phyloP scores from a whole-genome alignment of 768 basidiomycete genomes.

The Naganishia vaughanmartiniae region DNA sequence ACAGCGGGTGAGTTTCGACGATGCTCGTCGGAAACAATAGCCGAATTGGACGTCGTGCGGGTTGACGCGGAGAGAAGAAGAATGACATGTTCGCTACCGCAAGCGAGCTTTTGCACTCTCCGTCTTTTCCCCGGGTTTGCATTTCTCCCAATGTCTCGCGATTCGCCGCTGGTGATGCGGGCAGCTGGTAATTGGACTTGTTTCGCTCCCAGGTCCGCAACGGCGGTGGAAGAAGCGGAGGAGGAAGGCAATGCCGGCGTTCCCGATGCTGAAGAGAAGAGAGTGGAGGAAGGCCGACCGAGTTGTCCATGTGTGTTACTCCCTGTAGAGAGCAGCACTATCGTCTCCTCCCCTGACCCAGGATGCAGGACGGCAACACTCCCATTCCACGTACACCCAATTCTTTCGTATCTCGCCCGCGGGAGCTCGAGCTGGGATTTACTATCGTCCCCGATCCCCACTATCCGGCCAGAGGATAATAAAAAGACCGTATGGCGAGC shows the following conservation, averaged over 20 bases:
- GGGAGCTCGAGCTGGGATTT: conserved; percentile 22
- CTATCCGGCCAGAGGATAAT: conserved; percentile 56
- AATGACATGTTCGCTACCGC: conserved; percentile 84
- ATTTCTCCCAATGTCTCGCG: not conserved
- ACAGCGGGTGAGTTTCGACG: too few relatives aligned
- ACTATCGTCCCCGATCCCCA: conserved; percentile 57
- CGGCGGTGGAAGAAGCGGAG: not conserved
- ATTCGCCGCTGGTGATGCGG: not conserved
- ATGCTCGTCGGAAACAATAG: too few relatives aligned
- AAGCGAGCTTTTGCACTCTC: conserved; percentile 55
- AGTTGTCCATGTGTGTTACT: conserved; percentile 45
- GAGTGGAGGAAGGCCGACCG: conserved; percentile 21
- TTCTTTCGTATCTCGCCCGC: conserved; percentile 33
- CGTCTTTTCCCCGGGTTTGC: not conserved
- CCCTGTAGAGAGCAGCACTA: conserved; percentile 35
- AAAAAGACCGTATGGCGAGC: conserved; percentile 60
- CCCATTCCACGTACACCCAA: conserved; percentile 77
- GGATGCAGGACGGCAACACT: conserved; percentile 54
- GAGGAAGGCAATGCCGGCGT: not conserved
- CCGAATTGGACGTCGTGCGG: too few relatives aligned
- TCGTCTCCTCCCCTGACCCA: not conserved
- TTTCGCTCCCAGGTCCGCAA: not conserved
- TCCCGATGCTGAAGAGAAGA: too few relatives aligned
- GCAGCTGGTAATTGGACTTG: not conserved
- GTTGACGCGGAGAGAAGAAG: conserved; percentile 25